Evolutionary conservation across 208 protist genomes (phyloP), one percentile per base, ranked within the genome.

Genomic region (Leishmania guyanensis): DNA sequence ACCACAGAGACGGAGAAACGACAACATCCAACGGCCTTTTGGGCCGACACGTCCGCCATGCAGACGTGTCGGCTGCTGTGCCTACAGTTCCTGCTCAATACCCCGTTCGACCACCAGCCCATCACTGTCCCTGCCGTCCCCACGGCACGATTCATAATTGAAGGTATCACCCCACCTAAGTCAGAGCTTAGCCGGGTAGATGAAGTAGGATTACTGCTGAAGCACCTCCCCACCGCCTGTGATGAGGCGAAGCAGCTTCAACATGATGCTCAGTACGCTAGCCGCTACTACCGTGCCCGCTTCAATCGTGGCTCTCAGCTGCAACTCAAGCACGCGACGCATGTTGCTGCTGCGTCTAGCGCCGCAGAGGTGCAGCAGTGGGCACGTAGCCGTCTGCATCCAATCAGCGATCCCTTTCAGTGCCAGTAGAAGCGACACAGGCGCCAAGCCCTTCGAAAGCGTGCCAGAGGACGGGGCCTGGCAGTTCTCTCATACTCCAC

Each of bases 71-170:
- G 36, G 20, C 83, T 58, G 29, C 51, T 79, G 50, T 50, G 46
- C 75, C 66, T 76, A 66, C 79, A 39, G 68, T 94, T 46, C 62
- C 88, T 86, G 48, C 83, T 87, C 20, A 56, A 69, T 16, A 93
- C 91, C 5, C 92, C 92, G 1, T 96, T 96, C 78, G 90, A 90
- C 80, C 86, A 91, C 56, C 92, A 96, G 69, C 85, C 88, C 22
- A 73, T 94, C 17, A 78, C 79, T 16, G 46, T 96, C 58, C 91
- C 93, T 0, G 4, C 50, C 17, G 75, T 80, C 1, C 86, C 76
- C 17, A 81, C 77, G 53, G 80, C 60, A 29, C 53, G 54, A 51
- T 54, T 46, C 16, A 70, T 82, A 0, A 76, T 90, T 1, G 75
- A 83, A 5, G 51, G 29, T 29, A 80, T 93, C 53, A 65, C 85